Percentiles rank a stretch among this genome's conserved stretches.
These are phyloP conservation scores for Acer yangbiense DNA, from an alignment of 345 rosid genomes.

Conservation along the genomic window DNA sequence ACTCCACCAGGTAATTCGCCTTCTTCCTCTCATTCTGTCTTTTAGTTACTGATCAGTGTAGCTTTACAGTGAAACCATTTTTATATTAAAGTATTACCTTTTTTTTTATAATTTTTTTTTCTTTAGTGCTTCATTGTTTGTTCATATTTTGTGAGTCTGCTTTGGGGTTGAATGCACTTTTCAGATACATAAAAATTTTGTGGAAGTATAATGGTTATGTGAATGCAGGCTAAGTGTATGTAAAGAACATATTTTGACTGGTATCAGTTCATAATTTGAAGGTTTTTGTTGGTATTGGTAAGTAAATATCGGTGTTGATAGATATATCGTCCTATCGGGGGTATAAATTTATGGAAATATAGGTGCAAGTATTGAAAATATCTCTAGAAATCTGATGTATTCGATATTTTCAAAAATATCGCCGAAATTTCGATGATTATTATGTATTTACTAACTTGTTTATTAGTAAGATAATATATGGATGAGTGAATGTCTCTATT, in stretches of 20 bases:
- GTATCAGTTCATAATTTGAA: background rate
- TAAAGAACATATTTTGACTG: background rate
- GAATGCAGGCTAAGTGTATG: background rate
- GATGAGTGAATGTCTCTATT: background rate
- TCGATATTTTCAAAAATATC: background rate
- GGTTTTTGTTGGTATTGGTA: background rate
- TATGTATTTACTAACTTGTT: background rate
- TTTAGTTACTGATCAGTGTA: background rate
- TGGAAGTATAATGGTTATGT: background rate
- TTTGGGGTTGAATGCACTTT: background rate
- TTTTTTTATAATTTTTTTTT: background rate
- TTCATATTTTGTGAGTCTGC: background rate
- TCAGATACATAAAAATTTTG: background rate
- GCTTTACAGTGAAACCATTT: background rate
- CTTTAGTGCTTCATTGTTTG: background rate
- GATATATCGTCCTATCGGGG: background rate
- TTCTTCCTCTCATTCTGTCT: background rate
- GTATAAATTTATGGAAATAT: background rate
- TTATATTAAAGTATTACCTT: background rate
- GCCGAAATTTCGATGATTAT: background rate
- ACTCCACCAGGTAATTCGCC: conserved; percentile 42
- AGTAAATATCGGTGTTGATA: background rate
- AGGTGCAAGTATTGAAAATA: background rate
- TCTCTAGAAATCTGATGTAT: background rate
- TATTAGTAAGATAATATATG: background rate